Conservation (phyloP, 495 filamentous ascomycete species). For the Penicillium riverlandense region DNA sequence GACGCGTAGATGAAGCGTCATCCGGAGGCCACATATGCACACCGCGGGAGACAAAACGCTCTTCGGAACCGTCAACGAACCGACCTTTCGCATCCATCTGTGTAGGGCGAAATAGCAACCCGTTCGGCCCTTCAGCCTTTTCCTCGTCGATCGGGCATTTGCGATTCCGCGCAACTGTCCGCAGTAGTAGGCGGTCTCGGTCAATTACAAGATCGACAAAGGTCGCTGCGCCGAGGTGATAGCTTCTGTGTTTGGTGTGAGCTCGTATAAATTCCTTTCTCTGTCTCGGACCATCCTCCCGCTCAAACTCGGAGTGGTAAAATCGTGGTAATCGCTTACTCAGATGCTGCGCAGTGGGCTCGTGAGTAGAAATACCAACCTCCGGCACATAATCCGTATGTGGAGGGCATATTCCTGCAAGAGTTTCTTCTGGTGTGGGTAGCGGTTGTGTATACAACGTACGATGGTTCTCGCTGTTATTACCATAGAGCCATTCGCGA, state of each 20-base stretch:
- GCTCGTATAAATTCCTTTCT: conserved; percentile 46
- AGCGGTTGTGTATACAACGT: conserved; percentile 63
- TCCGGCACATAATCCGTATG: too few species aligned
- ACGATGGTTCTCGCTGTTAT: conserved; percentile 49
- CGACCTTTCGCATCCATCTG: conserved; percentile 15
- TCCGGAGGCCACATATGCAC: conserved; percentile 56
- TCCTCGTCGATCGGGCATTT: conserved; percentile 31
- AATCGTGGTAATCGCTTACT: conserved; percentile 32
- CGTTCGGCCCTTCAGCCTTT: conserved; percentile 21
- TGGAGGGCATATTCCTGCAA: neutral
- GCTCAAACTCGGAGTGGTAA: conserved; percentile 41
- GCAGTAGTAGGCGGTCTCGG: conserved; percentile 46
- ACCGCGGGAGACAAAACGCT: conserved; percentile 42
- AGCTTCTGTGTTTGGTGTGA: conserved; percentile 53
- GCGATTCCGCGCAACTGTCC: conserved; percentile 42
- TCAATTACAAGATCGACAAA: conserved; percentile 64
- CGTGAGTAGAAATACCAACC: neutral
- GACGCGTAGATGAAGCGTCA: conserved; percentile 25
- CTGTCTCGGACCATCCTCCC: conserved; percentile 28
- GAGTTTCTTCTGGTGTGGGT: conserved; percentile 25
- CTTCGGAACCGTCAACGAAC: conserved; percentile 28
- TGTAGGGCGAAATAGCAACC: conserved; percentile 27
- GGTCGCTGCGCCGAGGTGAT: conserved; percentile 49
- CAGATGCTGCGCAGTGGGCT: conserved; percentile 28
- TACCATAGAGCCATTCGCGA: conserved; percentile 58